These are phyloP conservation scores for Phyllosticta citribraziliensis DNA, from an alignment of 2,329 filamentous ascomycete species.

Conservation along the genomic window DNA sequence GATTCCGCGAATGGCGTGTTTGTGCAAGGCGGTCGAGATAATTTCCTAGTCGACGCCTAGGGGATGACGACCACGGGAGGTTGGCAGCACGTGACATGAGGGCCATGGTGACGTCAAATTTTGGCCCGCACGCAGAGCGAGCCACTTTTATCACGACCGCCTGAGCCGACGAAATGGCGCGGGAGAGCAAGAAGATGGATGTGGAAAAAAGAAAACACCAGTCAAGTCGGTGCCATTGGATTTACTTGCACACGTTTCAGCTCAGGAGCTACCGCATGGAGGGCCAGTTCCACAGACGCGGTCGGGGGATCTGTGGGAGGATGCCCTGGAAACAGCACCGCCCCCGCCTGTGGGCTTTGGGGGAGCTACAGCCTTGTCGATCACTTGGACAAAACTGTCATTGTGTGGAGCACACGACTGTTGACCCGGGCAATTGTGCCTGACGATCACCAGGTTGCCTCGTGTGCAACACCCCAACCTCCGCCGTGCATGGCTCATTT, in stretches of 20 bases:
- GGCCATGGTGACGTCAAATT: not conserved
- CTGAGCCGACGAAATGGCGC: not conserved
- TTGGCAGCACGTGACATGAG: not conserved
- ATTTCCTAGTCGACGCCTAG: not conserved
- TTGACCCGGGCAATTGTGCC: not conserved
- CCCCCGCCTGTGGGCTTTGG: not conserved
- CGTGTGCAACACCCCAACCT: not conserved
- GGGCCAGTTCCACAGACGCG: not conserved
- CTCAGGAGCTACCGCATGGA: not conserved
- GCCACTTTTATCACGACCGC: not conserved
- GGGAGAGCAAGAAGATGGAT: not conserved
- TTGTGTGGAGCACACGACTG: not conserved
- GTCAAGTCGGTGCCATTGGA: not conserved
- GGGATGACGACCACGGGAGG: not conserved
- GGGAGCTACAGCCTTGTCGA: not conserved
- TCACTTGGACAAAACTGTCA: not conserved
- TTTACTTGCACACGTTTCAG: not conserved
- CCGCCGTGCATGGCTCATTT: not conserved
- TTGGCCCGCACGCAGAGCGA: not conserved
- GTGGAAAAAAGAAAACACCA: not conserved
- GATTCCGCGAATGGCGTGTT: not conserved
- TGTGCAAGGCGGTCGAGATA: not conserved
- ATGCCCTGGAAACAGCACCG: not conserved
- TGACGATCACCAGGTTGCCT: not conserved
- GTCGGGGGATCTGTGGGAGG: not conserved